These are phyloP conservation scores for Fusarium sublunatum DNA, from an alignment of 2,329 filamentous ascomycete genomes.

Conservation along the genomic window DNA sequence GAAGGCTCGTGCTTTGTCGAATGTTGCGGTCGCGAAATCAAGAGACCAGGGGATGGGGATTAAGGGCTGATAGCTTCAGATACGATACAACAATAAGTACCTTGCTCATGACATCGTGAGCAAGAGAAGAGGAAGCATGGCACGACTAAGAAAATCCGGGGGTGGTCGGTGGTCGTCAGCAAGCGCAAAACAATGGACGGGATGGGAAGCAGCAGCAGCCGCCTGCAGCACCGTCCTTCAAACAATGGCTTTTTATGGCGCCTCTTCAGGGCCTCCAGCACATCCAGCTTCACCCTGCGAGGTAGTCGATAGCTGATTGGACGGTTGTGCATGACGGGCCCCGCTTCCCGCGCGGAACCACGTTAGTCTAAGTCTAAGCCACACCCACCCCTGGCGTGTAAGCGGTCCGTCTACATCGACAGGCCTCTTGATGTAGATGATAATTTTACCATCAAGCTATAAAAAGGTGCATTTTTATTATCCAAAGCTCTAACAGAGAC, in stretches of 20 bases:
- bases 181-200: slow-evolving; percentile 2
- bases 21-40: slow-evolving; percentile 12
- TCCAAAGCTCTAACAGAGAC: slow-evolving; percentile 1
- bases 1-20: slow-evolving; percentile 33
- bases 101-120: slow-evolving; percentile 38
- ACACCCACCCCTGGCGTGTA: slow-evolving; percentile 28
- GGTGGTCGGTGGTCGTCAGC: slow-evolving; percentile 39
- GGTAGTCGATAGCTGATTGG: slow-evolving; percentile 24
- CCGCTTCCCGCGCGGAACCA: slow-evolving; percentile 38
- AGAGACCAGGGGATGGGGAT: slow-evolving; percentile 16
- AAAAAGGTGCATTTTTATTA: slow-evolving; percentile 9
- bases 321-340: neutral
- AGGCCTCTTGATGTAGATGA: slow-evolving; percentile 14
- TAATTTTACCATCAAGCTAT: slow-evolving; percentile 30
- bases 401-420: slow-evolving; percentile 11
- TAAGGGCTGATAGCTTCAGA: slow-evolving; percentile 23
- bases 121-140: slow-evolving; percentile 21
- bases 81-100: neutral
- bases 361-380: slow-evolving; percentile 44
- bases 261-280: slow-evolving; percentile 32
- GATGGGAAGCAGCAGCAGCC: neutral
- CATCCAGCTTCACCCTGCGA: slow-evolving; percentile 22
- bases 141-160: slow-evolving; percentile 34
- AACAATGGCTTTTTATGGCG: slow-evolving; percentile 33
- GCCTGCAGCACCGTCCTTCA: slow-evolving; percentile 24